Base-by-base conservation (phyloP, 441 rosid genomes). In the Raphanus hybrid region DNA sequence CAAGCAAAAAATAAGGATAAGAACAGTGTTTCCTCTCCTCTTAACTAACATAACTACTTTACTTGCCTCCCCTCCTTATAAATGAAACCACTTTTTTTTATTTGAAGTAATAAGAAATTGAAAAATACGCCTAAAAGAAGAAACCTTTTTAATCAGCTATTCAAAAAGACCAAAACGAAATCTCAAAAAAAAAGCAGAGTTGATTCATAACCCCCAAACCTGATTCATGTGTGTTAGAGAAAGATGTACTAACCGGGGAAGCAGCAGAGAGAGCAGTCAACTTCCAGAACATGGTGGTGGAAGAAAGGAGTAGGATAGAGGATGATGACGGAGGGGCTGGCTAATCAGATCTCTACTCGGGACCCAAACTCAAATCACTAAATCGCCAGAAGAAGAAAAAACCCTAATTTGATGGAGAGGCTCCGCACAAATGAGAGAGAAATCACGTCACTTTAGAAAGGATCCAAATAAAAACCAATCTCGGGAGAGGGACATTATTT, bases 281-380 rank as follows among this genome's bases (percentile, higher is more conserved):
- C 90, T 91, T 90, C 98, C 97, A 93, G 67, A 93, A 93, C 97
- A 93, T 93, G 80, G 71, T 54, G 59, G 58, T 79, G 73, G 77
- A 55, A 65, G 69, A 69, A 43, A 14, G 9, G 15, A 20, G 43
- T 2, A 63, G 43, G 1, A 48, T 11, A 72, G 80, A 70, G 50
- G 73, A 39, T 41, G 70, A 75, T 29, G 62, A 55, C 14, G 57
- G 48, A 70, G 8, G 37, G 73, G 68, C 8, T 70, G 69, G 77
- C 58, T 11, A 70, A 32, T 71, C 69, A 77, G 96, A 92, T 87
- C 92, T 85, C 58, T 74, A 78, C 64, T 69, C 81, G 77, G 29
- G n/a, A 82, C 84, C 70, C 72, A 55, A 55, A 75, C 70, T 23
- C 20, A 14, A 35, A 66, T 68, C 78, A 73, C 85, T 75, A 78